Base-by-base conservation (phyloP, 495 filamentous ascomycete species). In the Lepraria neglecta region DNA sequence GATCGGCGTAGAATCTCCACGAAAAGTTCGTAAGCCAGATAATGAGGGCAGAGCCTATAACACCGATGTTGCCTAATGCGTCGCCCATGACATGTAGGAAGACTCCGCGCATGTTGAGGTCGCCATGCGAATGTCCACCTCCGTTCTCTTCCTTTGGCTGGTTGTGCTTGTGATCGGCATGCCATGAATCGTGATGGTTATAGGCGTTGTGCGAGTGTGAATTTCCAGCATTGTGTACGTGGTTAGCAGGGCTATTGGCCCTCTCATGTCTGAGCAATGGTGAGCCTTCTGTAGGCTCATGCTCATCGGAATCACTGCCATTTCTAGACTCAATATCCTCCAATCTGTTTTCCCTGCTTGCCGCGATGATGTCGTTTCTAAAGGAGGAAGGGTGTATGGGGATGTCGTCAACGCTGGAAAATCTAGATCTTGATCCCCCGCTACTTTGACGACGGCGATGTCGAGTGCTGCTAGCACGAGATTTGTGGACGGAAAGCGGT, bases 41-140 rank as follows among this genome's bases (percentile, higher is more conserved):
- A 61, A 96, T 76, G 15, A 97, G 82, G 0, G 94, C 94, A 7
- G 92, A 91, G n/a, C 77, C 78, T 53, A 99, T 99, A 57, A 99
- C 94, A 64, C 95, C 94, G 56, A 99, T 84, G 65, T 99, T 99
- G 62, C 95, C 95, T 9, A 99, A 83, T 0, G 94, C 94, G 73
- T 99, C 94, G 21, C 94, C 94, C 73, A 97, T 81, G 40, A 98
- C 94, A 68, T 98, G 94, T 7, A 98, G 82, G 73, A 98, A 86
- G 73, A 98, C 92, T 65, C 92, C 94, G 31, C 90, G 89, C 94
- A 98, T 97, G 74, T 96, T 96, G 71, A 97, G 88, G 67, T 97
- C 94, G 38, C 75, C 81, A 69, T 97, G 92, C 19, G 76, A 85
- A 73, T 95, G 90, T 46, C 81, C 80, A 62, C 85, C 80, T 24